Conservation (phyloP, 805 yeast genomes). For the Candida yuanshanica region DNA sequence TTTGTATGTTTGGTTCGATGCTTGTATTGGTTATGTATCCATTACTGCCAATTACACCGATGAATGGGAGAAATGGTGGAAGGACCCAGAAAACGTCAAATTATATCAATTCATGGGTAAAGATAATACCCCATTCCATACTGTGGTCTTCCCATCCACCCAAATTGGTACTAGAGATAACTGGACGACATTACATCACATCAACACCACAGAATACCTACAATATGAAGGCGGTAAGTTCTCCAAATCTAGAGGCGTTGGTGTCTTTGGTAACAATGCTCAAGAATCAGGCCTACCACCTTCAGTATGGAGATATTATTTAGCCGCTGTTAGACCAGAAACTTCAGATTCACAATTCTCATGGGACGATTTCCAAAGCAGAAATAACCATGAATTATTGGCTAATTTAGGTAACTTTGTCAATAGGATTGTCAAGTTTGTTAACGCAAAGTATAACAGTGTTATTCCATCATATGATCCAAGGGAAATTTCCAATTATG, state of each 20-base stretch:
- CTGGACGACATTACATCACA: constrained; percentile 89
- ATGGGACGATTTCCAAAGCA: constrained; percentile 92
- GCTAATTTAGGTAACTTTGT: constrained; percentile 97
- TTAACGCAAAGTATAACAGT: constrained; percentile 84
- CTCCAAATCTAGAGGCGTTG: constrained; percentile 95
- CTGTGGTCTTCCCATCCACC: constrained; percentile 94
- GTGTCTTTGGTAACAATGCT: constrained; percentile 98
- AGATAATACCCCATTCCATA: constrained; percentile 98
- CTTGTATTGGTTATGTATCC: constrained; percentile 93
- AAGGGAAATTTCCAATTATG: constrained; percentile 42
- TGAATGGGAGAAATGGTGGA: constrained; percentile 92
- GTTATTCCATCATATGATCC: constrained; percentile 69
- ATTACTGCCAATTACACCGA: constrained; percentile 89
- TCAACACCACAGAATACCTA: constrained; percentile 91
- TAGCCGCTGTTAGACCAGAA: constrained; percentile 92
- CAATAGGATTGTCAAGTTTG: constrained; percentile 88
- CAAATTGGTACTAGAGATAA: constrained; percentile 80
- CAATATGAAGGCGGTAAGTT: constrained; percentile 98
- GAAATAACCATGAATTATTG: constrained; percentile 87
- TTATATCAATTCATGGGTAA: constrained; percentile 98
- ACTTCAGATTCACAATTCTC: constrained; percentile 94
- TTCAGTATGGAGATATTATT: constrained; percentile 96
- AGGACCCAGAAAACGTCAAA: constrained; percentile 79
- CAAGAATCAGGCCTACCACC: constrained; percentile 87
- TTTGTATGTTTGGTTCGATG: constrained; percentile 98